These are phyloP conservation scores for Pythium chondricola DNA, from an alignment of 352 stramenopile species.

Conservation along the genomic window DNA sequence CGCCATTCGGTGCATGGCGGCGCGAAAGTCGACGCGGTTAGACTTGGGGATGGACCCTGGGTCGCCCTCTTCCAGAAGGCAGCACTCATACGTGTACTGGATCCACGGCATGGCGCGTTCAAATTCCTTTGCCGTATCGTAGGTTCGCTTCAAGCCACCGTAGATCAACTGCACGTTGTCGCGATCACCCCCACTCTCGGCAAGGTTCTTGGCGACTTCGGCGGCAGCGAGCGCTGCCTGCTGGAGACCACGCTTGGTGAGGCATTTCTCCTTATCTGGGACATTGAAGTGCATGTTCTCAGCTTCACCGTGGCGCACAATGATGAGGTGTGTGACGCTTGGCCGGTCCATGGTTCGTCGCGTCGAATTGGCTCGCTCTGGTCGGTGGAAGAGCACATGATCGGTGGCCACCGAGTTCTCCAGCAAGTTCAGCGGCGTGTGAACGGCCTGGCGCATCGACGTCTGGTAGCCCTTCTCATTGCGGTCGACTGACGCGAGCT, in stretches of 20 bases:
- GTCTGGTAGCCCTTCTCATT: constrained; percentile 40
- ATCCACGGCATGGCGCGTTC: constrained; percentile 63
- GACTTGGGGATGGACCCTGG: constrained; percentile 45
- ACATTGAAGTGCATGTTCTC: constrained; percentile 85
- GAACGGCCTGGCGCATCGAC: constrained; percentile 28
- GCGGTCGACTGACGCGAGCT: constrained; percentile 44
- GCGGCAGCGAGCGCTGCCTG: constrained; percentile 49
- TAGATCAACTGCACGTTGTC: constrained; percentile 61
- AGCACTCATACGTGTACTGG: constrained; percentile 49
- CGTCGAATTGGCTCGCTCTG: constrained; percentile 12
- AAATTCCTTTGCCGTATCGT: constrained; percentile 62
- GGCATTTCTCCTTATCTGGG: constrained; percentile 60
- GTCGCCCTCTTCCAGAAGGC: constrained; percentile 68
- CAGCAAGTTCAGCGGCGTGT: constrained; percentile 46
- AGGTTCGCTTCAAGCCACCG: constrained; percentile 50
- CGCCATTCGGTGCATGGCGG: constrained; percentile 72
- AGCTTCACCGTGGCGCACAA: constrained; percentile 70
- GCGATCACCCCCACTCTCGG: constrained; percentile 10
- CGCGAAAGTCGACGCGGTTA: constrained; percentile 61
- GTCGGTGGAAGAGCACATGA: constrained; percentile 56
- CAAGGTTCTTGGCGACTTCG: constrained; percentile 45
- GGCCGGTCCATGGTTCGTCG: constrained; percentile 2
- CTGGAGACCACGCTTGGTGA: constrained; percentile 52
- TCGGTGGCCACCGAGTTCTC: constrained; percentile 43
- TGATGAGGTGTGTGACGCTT: constrained; percentile 54